These are phyloP conservation scores for Ganoderma meredithae DNA, from an alignment of 1,284 basidiomycete species.

Conservation along the genomic window DNA sequence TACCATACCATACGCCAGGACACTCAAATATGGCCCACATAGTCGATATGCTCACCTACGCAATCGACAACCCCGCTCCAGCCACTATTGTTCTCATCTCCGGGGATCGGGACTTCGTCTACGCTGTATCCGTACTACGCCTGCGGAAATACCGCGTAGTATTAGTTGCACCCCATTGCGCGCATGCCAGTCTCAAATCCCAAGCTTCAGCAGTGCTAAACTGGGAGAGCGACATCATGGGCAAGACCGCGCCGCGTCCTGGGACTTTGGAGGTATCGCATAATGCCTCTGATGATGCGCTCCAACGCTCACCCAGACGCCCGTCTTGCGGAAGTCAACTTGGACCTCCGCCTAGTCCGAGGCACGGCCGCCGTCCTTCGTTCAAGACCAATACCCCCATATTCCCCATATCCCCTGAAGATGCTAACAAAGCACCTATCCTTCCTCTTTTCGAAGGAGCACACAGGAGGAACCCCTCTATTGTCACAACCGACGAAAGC, in stretches of 20 bases:
- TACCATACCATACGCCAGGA: not conserved
- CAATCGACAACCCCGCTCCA: constrained; percentile 60
- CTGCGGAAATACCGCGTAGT: constrained; percentile 58
- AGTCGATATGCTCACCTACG: constrained; percentile 69
- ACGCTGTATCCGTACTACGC: constrained; percentile 60
- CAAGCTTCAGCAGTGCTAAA: constrained; percentile 63
- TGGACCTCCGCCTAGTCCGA: constrained; percentile 16
- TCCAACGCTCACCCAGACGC: constrained; percentile 28
- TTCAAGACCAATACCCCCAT: constrained; percentile 18
- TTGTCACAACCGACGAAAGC: constrained; percentile 14
- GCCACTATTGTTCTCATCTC: constrained; percentile 63
- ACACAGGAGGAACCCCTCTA: constrained; percentile 23
- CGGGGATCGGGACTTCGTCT: constrained; percentile 66
- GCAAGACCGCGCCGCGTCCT: constrained; percentile 26
- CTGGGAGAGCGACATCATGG: constrained; percentile 55
- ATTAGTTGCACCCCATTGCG: constrained; percentile 50
- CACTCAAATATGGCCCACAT: constrained; percentile 3
- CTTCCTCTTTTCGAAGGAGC: constrained; percentile 7
- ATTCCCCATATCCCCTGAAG: constrained; percentile 9
- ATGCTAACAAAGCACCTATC: not conserved
- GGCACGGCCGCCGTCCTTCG: constrained; percentile 19
- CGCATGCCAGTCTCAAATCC: constrained; percentile 52
- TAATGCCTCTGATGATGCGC: constrained; percentile 18
- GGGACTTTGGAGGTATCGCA: constrained; percentile 18
- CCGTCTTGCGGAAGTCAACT: constrained; percentile 23